Evolutionary conservation across 2,329 filamentous ascomycete genomes (phyloP).

Genomic region (Apiospora saccharicola): DNA sequence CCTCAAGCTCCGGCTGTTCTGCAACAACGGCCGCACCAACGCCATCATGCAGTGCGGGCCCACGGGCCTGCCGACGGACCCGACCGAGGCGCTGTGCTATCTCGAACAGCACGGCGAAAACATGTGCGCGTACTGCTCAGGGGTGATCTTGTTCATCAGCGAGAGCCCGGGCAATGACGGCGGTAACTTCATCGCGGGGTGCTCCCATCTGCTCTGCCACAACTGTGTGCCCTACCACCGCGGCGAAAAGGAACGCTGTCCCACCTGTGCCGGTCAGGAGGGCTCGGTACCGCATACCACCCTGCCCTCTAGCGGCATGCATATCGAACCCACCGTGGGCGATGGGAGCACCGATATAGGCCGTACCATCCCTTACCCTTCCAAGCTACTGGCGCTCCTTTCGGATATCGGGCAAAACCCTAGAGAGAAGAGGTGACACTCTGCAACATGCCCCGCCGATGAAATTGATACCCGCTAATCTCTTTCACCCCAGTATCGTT

Average conservation of each 20-base stretch:
- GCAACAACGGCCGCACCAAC: background rate
- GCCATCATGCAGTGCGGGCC: constrained; percentile 17
- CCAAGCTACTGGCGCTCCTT: background rate
- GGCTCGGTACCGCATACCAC: background rate
- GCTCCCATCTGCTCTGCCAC: background rate
- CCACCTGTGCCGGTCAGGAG: background rate
- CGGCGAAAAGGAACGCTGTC: background rate
- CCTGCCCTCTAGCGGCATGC: background rate
- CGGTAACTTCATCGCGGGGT: background rate
- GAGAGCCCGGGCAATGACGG: background rate
- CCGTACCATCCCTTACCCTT: background rate
- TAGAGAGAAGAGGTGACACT: background rate
- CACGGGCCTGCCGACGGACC: constrained; percentile 10
- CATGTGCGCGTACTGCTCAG: background rate
- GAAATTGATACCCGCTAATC: background rate
- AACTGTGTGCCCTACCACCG: background rate
- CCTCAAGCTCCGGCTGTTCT: background rate
- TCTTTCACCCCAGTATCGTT: background rate
- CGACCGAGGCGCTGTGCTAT: constrained; percentile 14
- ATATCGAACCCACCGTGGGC: background rate
- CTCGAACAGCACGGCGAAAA: background rate
- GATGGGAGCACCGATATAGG: background rate
- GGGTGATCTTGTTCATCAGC: background rate
- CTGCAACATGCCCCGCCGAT: too few species aligned
- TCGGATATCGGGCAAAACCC: background rate